phyloP scores from a whole-genome alignment of 176 grass and related monocot species.

The Carex kokanica region DNA sequence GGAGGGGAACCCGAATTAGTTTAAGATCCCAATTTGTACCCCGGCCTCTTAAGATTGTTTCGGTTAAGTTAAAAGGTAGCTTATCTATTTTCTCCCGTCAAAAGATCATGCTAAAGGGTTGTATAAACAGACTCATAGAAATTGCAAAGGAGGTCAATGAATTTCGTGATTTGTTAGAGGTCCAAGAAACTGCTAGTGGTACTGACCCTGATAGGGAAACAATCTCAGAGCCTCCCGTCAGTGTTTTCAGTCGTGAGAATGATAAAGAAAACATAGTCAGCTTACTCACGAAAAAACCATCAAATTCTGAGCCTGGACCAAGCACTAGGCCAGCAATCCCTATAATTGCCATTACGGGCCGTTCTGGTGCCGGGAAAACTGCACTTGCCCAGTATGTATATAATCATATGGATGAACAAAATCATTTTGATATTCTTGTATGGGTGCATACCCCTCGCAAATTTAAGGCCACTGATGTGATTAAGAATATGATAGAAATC shows the following conservation, averaged over 20 bases:
- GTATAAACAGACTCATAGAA: background rate
- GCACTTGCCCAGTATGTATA: background rate
- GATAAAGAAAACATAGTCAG: background rate
- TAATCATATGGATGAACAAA: background rate
- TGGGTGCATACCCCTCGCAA: background rate
- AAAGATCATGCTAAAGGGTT: too few species aligned
- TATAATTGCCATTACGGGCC: background rate
- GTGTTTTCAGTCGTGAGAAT: background rate
- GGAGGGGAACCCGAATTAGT: background rate
- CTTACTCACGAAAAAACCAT: background rate
- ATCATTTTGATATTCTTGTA: background rate
- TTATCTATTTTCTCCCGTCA: too few species aligned
- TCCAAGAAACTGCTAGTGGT: background rate
- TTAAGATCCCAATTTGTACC: too few species aligned
- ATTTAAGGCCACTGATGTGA: background rate
- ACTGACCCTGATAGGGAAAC: background rate
- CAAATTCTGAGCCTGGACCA: too few species aligned
- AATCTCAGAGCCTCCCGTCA: fast-evolving
- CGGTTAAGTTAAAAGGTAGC: too few species aligned
- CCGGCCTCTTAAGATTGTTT: too few species aligned
- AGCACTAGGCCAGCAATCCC: too few species aligned
- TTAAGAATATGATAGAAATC: background rate
- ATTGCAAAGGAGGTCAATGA: background rate
- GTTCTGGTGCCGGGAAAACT: background rate
- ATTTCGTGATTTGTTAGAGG: background rate